Evolutionary conservation across 1,284 basidiomycete genomes (phyloP).

Genomic region (Malassezia pachydermatis): DNA sequence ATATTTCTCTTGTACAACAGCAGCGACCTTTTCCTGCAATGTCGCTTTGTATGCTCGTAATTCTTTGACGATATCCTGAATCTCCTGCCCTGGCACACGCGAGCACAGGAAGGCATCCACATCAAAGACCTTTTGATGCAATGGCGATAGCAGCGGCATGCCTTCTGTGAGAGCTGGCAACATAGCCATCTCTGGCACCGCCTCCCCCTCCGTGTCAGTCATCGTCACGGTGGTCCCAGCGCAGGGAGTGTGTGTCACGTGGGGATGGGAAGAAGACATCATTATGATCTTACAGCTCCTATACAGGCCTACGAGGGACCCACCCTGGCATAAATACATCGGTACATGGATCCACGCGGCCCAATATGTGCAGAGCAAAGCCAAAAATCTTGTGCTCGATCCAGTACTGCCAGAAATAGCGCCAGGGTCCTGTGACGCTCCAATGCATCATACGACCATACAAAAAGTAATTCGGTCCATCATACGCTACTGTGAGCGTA

Average conservation of each 20-base stretch:
- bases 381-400: slow-evolving; percentile 21
- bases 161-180: slow-evolving; percentile 6
- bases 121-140: slow-evolving; percentile 55
- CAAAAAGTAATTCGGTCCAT: slow-evolving; percentile 21
- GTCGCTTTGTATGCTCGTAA: slow-evolving; percentile 70
- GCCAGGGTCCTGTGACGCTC: slow-evolving; percentile 22
- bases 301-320: slow-evolving; percentile 1
- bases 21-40: slow-evolving; percentile 81
- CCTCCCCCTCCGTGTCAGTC: not conserved
- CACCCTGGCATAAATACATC: slow-evolving; percentile 3
- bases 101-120: slow-evolving; percentile 81
- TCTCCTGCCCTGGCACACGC: slow-evolving; percentile 66
- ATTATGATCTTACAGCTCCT: not conserved
- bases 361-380: slow-evolving; percentile 20
- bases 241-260: not conserved
- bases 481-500: slow-evolving; percentile 22
- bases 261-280: not conserved
- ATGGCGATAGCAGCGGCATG: slow-evolving; percentile 59
- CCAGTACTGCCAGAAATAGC: slow-evolving; percentile 28
- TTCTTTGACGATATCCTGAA: slow-evolving; percentile 75
- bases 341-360: slow-evolving; percentile 20
- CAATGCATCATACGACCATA: slow-evolving; percentile 22
- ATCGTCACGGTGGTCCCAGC: slow-evolving; percentile 2
- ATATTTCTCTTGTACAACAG: slow-evolving; percentile 93
- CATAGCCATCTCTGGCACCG: slow-evolving; percentile 9